These are phyloP conservation scores for Brasilioporus rufonigricans DNA, from an alignment of 768 basidiomycete species.

Conservation along the genomic window DNA sequence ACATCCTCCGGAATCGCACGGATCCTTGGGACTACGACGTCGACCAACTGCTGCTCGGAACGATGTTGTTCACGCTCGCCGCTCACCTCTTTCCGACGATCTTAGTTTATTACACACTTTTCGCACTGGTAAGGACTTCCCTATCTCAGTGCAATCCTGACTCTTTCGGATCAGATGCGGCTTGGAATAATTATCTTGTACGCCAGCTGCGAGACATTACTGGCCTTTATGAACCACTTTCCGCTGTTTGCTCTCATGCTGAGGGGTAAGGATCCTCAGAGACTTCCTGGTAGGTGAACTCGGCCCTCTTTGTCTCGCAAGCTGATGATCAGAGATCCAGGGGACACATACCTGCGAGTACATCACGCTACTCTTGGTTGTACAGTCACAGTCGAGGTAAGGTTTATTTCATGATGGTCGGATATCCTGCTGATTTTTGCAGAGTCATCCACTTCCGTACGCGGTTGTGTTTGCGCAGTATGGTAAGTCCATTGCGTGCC, in stretches of 20 bases:
- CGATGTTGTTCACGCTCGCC: conserved; percentile 80
- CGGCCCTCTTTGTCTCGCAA: not conserved
- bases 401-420: not conserved
- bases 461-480: conserved; percentile 58
- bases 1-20: conserved; percentile 80
- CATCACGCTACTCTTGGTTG: conserved; percentile 27
- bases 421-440: conserved; percentile 3
- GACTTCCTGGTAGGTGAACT: conserved; percentile 65
- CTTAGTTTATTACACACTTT: conserved; percentile 80
- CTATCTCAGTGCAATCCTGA: not conserved
- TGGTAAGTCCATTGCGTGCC: conserved; percentile 31
- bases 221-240: conserved; percentile 88
- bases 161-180: conserved; percentile 40
- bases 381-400: conserved; percentile 21
- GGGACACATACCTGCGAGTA: conserved; percentile 27
- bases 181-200: conserved; percentile 56
- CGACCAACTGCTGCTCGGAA: conserved; percentile 94
- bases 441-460: conserved; percentile 56
- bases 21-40: conserved; percentile 91
- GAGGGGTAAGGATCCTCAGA: conserved; percentile 75
- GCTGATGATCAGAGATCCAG: conserved; percentile 11
- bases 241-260: conserved; percentile 88
- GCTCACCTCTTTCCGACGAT: conserved; percentile 85
- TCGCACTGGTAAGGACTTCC: conserved; percentile 52
- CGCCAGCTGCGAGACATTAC: conserved; percentile 57